phyloP scores from a whole-genome alignment of 768 basidiomycete species.

The Strobilomyces confusus region DNA sequence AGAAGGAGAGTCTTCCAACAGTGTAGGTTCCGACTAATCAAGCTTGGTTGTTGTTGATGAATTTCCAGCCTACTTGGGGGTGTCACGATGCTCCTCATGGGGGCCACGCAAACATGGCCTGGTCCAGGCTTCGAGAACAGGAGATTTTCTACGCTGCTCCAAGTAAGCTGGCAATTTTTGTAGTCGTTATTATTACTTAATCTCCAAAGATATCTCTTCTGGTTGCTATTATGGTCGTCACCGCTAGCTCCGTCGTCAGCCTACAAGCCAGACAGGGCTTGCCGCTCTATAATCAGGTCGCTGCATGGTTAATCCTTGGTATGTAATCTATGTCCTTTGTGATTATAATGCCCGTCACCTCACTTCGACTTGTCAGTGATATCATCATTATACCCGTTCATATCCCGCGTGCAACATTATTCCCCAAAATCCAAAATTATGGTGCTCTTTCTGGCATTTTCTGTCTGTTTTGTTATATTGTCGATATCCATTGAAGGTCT shows the following conservation, averaged over 20 bases:
- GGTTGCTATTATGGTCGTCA: constrained; percentile 46
- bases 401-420: constrained; percentile 32
- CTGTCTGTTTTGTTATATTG: constrained; percentile 71
- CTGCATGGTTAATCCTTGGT: constrained; percentile 69
- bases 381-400: constrained; percentile 51
- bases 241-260: constrained; percentile 52
- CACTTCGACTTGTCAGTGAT: constrained; percentile 40
- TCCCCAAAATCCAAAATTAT: constrained; percentile 50
- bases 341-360: background rate
- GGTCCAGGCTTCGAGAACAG: background rate
- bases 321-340: constrained; percentile 16
- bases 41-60: constrained; percentile 6
- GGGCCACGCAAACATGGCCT: constrained; percentile 17
- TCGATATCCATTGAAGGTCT: constrained; percentile 81
- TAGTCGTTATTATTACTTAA: background rate
- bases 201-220: constrained; percentile 42
- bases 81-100: constrained; percentile 37
- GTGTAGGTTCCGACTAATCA: constrained; percentile 49
- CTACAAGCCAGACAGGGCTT: constrained; percentile 67
- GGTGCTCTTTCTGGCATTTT: constrained; percentile 66
- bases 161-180: constrained; percentile 16
- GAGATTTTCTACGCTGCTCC: constrained; percentile 13
- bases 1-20: constrained; percentile 52
- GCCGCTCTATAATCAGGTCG: constrained; percentile 52
- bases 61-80: constrained; percentile 46